Percentiles rank a stretch among this genome's conserved stretches.
Conservation (phyloP, 768 basidiomycete species). For the Hygrophorus russula region DNA sequence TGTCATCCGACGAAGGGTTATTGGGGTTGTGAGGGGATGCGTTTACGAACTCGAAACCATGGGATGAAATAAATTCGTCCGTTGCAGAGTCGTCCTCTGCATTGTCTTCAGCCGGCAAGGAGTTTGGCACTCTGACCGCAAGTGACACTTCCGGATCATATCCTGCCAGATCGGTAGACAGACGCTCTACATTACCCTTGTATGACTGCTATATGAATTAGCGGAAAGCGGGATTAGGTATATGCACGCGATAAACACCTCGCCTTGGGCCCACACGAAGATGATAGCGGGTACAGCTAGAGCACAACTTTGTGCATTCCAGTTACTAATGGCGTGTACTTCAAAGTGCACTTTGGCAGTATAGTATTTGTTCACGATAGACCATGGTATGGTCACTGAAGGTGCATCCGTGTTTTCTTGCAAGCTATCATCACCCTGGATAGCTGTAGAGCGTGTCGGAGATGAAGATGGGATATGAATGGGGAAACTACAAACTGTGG, state of each 20-base stretch:
- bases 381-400: slow-evolving; percentile 46
- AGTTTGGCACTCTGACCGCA: slow-evolving; percentile 43
- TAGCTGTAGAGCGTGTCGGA: slow-evolving; percentile 6
- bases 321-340: slow-evolving; percentile 33
- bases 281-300: slow-evolving; percentile 53
- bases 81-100: slow-evolving; percentile 33
- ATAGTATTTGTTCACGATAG: slow-evolving; percentile 74
- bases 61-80: slow-evolving; percentile 54
- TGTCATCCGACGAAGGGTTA: background rate
- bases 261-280: slow-evolving; percentile 57
- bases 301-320: slow-evolving; percentile 17
- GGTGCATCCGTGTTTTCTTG: slow-evolving; percentile 3
- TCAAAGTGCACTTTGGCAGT: slow-evolving; percentile 65
- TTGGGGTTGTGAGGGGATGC: slow-evolving; percentile 16
- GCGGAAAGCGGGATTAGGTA: slow-evolving; percentile 6
- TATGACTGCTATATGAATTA: slow-evolving; percentile 34
- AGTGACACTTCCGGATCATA: slow-evolving; percentile 66
- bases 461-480: slow-evolving; percentile 4
- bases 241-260: slow-evolving; percentile 33
- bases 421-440: slow-evolving; percentile 6
- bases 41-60: slow-evolving; percentile 74
- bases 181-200: slow-evolving; percentile 38
- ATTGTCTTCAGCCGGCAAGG: slow-evolving; percentile 13
- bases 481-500: slow-evolving; percentile 15
- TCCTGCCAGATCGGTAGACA: slow-evolving; percentile 35